These are phyloP conservation scores for Candida mesenterica DNA, from an alignment of 1,139 yeast genomes.

Conservation along the genomic window DNA sequence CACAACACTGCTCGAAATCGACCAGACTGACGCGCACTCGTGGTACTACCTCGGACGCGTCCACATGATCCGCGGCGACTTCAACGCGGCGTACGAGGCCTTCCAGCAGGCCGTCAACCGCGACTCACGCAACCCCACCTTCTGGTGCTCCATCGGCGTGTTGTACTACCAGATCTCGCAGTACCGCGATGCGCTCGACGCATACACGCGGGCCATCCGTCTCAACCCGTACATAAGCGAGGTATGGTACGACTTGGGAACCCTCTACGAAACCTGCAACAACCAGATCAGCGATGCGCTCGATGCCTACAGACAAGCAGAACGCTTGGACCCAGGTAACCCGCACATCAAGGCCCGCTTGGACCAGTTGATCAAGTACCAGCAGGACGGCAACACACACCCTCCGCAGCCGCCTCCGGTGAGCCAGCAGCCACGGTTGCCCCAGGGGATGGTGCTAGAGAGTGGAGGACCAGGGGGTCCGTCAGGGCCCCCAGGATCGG, in stretches of 20 bases:
- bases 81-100: constrained; percentile 94
- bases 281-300: constrained; percentile 92
- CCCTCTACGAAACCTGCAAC: constrained; percentile 93
- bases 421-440: constrained; percentile 56
- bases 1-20: constrained; percentile 84
- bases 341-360: constrained; percentile 92
- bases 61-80: constrained; percentile 93
- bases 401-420: constrained; percentile 70
- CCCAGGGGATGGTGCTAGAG: constrained; percentile 59
- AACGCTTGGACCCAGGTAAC: constrained; percentile 89
- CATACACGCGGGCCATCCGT: constrained; percentile 93
- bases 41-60: constrained; percentile 97
- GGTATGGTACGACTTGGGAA: constrained; percentile 98
- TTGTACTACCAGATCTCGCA: constrained; percentile 93
- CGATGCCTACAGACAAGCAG: constrained; percentile 96
- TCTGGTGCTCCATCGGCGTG: constrained; percentile 99
- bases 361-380: constrained; percentile 76
- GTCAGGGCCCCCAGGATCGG: constrained; percentile 45
- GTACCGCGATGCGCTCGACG: constrained; percentile 94
- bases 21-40: constrained; percentile 87
- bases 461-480: constrained; percentile 30
- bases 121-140: constrained; percentile 94
- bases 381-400: constrained; percentile 68
- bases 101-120: constrained; percentile 98
- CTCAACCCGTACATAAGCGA: constrained; percentile 94